Percentiles rank a stretch among this genome's conserved stretches.
These are phyloP conservation scores for Iberis amara DNA, from an alignment of 441 rosid genomes.

Conservation along the genomic window DNA sequence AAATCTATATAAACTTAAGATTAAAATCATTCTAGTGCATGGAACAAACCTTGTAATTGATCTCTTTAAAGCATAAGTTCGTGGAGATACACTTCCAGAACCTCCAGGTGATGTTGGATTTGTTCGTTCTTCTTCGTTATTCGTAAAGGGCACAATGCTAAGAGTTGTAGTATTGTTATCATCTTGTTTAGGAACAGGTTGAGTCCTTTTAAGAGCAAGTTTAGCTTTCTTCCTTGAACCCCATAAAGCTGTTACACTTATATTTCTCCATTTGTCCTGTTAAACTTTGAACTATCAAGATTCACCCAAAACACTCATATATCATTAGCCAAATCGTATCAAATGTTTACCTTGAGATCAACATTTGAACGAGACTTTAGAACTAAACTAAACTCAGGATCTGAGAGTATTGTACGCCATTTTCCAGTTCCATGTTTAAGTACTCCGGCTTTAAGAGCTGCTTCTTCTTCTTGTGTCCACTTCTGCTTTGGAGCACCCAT, in stretches of 20 bases:
- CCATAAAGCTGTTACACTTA: slow-evolving; percentile 57
- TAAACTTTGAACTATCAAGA: slow-evolving; percentile 18
- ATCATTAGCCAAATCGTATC: slow-evolving; percentile 3
- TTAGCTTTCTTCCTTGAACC: slow-evolving; percentile 65
- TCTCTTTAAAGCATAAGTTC: slow-evolving; percentile 41
- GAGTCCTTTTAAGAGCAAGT: slow-evolving; percentile 46
- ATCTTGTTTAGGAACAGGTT: neutral
- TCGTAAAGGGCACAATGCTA: neutral
- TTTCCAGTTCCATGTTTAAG: slow-evolving; percentile 62
- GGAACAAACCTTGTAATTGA: slow-evolving; percentile 51
- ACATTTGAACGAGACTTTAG: slow-evolving; percentile 58
- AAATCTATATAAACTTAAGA: neutral
- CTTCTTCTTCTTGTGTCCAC: slow-evolving; percentile 75
- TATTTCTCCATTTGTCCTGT: slow-evolving; percentile 74
- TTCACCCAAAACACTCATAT: slow-evolving; percentile 7
- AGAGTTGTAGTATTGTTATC: too few relatives aligned
- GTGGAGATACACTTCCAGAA: slow-evolving; percentile 41
- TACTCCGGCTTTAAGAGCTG: slow-evolving; percentile 67
- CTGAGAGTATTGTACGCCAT: slow-evolving; percentile 69
- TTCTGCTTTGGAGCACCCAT: slow-evolving; percentile 82
- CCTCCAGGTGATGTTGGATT: slow-evolving; percentile 44
- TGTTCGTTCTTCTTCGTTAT: slow-evolving; percentile 13
- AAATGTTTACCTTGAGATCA: slow-evolving; percentile 51
- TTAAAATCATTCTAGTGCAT: neutral
- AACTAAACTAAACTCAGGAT: slow-evolving; percentile 46